A percentile compares a stretch with the other conserved stretches of the same genome.
Evolutionary conservation across 2,329 filamentous ascomycete genomes (phyloP).

Genomic region (Aciculosporium take): DNA sequence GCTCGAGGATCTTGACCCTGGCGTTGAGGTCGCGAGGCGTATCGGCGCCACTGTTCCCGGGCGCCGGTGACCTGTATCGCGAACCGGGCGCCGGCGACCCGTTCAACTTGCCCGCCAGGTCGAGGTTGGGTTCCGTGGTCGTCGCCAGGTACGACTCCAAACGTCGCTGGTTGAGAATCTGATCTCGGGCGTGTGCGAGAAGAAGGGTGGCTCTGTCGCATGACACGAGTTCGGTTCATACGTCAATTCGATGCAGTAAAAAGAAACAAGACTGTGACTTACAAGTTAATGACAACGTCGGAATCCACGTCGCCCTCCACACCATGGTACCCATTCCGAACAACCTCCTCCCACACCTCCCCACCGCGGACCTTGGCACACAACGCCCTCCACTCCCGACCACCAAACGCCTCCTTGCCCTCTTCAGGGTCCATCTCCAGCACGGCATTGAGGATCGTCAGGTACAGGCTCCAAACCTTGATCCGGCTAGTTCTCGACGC

Average conservation of each 20-base stretch:
- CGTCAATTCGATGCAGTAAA: not conserved
- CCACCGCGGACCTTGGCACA: slow-evolving; percentile 78
- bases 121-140: slow-evolving; percentile 56
- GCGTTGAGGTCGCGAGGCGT: slow-evolving; percentile 75
- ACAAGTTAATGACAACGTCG: slow-evolving; percentile 86
- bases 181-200: slow-evolving; percentile 75
- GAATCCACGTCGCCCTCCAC: slow-evolving; percentile 83
- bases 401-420: slow-evolving; percentile 77
- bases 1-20: slow-evolving; percentile 80
- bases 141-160: slow-evolving; percentile 82
- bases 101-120: slow-evolving; percentile 51
- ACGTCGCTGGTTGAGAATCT: slow-evolving; percentile 70
- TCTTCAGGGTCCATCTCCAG: slow-evolving; percentile 80
- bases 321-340: slow-evolving; percentile 74
- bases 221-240: not conserved
- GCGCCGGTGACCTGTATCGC: slow-evolving; percentile 31
- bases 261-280: slow-evolving; percentile 18
- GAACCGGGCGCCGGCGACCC: slow-evolving; percentile 25
- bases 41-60: slow-evolving; percentile 50
- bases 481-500: slow-evolving; percentile 73
- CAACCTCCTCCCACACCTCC: slow-evolving; percentile 87
- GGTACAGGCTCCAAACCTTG: slow-evolving; percentile 95
- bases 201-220: slow-evolving; percentile 64
- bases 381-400: slow-evolving; percentile 68
- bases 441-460: slow-evolving; percentile 84